These are phyloP conservation scores for Closterium sp. DNA, from an alignment of 139 green algal genomes.

Conservation along the genomic window DNA sequence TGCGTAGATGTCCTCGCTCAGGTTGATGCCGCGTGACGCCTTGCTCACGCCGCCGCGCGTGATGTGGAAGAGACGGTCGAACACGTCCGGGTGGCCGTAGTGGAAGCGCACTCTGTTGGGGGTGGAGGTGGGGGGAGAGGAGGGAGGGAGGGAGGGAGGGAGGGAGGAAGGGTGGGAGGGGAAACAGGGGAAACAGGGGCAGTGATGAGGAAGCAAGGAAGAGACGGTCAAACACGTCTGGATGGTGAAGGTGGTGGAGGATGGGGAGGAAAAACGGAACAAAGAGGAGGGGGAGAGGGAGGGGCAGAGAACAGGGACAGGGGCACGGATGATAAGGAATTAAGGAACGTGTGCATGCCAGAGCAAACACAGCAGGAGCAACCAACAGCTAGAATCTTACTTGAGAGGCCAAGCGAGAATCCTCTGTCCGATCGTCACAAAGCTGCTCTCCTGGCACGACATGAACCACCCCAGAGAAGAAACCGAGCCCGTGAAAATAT, in stretches of 20 bases:
- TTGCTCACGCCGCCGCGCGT: conserved; percentile 45
- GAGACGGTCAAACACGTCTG: too few species aligned
- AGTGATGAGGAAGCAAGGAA: neutral
- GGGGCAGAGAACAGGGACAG: neutral
- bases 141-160: neutral
- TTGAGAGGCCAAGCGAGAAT: conserved; percentile 22
- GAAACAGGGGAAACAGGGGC: neutral
- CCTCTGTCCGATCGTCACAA: conserved; percentile 43
- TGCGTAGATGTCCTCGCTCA: conserved; percentile 45
- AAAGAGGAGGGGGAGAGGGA: too few species aligned
- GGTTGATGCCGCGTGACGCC: conserved; percentile 24
- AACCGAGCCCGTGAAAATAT: conserved; percentile 50
- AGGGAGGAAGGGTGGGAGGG: neutral
- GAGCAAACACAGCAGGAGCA: neutral
- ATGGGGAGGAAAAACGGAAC: too few species aligned
- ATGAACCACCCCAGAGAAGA: conserved; percentile 38
- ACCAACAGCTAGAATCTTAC: neutral
- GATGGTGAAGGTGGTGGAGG: too few species aligned
- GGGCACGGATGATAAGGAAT: neutral
- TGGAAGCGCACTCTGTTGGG: conserved; percentile 23
- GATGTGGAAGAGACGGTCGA: conserved; percentile 40
- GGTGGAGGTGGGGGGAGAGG: too few species aligned
- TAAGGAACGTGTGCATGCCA: neutral
- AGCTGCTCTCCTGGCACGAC: conserved; percentile 32
- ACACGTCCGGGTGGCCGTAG: conserved; percentile 45